These are phyloP conservation scores for Polychaeton citri DNA, from an alignment of 2,329 filamentous ascomycete genomes.

Conservation along the genomic window DNA sequence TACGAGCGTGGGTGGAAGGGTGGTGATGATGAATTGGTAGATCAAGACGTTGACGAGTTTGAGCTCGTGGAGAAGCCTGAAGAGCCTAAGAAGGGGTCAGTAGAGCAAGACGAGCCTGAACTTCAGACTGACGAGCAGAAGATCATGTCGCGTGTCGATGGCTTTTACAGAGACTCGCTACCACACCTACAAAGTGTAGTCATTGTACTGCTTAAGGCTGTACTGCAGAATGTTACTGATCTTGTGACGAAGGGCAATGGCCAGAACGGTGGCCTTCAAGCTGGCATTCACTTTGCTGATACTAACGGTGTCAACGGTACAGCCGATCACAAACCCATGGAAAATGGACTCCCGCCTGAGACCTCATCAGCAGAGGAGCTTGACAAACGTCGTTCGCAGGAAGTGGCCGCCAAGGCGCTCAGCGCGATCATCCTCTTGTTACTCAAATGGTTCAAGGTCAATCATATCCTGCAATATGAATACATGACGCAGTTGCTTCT, in stretches of 20 bases:
- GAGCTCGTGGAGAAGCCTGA: conserved; percentile 9
- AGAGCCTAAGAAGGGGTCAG: conserved; percentile 17
- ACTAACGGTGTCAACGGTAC: conserved; percentile 13
- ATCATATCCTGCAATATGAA: conserved; percentile 89
- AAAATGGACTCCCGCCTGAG: conserved; percentile 23
- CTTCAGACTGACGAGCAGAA: conserved; percentile 14
- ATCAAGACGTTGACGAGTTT: conserved; percentile 22
- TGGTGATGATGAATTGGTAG: conserved; percentile 30
- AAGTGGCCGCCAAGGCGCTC: conserved; percentile 82
- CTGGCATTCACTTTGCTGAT: conserved; percentile 28
- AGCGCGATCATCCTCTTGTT: conserved; percentile 80
- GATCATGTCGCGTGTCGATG: conserved; percentile 47
- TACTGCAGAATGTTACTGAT: conserved; percentile 78
- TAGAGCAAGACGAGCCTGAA: conserved; percentile 14
- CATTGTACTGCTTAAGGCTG: conserved; percentile 81
- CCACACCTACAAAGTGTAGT: conserved; percentile 85
- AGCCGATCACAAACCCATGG: conserved; percentile 14
- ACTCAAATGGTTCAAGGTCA: conserved; percentile 92
- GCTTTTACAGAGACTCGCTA: conserved; percentile 66
- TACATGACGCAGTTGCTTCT: conserved; percentile 86
- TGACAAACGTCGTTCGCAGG: conserved; percentile 66
- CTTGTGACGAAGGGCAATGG: conserved; percentile 49
- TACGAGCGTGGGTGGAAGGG: conserved; percentile 78
- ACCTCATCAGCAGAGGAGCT: conserved; percentile 51
- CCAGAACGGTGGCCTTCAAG: conserved; percentile 33